Percentiles rank a stretch among this genome's conserved stretches.
These are phyloP conservation scores for Stephania japonica DNA, from an alignment of 164 flowering plant genomes.

Conservation along the genomic window DNA sequence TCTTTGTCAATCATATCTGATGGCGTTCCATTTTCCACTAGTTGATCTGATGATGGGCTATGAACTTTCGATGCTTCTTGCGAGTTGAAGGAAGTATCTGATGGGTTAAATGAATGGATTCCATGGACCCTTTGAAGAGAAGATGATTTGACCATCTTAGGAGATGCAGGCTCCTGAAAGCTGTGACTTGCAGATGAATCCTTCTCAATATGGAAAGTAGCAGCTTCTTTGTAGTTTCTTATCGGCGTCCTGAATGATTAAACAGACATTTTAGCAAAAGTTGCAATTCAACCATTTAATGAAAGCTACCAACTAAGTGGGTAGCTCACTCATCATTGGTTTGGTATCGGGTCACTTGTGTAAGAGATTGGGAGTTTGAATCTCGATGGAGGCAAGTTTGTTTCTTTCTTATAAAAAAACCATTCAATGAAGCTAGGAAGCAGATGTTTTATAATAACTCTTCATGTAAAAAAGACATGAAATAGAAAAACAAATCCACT, in stretches of 20 bases:
- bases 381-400: too few species aligned
- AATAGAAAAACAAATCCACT: neutral
- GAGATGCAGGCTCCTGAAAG: slow-evolving; percentile 82
- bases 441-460: neutral
- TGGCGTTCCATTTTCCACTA: slow-evolving; percentile 61
- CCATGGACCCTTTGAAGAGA: slow-evolving; percentile 79
- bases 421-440: neutral
- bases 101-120: slow-evolving; percentile 35
- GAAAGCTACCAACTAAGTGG: neutral
- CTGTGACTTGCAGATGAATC: slow-evolving; percentile 72
- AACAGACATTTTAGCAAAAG: neutral
- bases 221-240: slow-evolving; percentile 54
- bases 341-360: too few species aligned
- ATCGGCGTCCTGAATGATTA: slow-evolving; percentile 63
- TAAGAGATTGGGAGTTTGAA: too few species aligned
- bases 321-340: too few species aligned
- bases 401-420: neutral
- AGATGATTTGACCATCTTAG: slow-evolving; percentile 78
- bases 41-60: slow-evolving; percentile 77
- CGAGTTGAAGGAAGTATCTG: slow-evolving; percentile 44
- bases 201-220: slow-evolving; percentile 76
- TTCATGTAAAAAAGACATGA: neutral
- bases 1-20: slow-evolving; percentile 57
- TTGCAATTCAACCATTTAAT: neutral
- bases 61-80: slow-evolving; percentile 67